phyloP scores from a whole-genome alignment of 805 yeast genomes.

The Metschnikowia chrysomelidarum region DNA sequence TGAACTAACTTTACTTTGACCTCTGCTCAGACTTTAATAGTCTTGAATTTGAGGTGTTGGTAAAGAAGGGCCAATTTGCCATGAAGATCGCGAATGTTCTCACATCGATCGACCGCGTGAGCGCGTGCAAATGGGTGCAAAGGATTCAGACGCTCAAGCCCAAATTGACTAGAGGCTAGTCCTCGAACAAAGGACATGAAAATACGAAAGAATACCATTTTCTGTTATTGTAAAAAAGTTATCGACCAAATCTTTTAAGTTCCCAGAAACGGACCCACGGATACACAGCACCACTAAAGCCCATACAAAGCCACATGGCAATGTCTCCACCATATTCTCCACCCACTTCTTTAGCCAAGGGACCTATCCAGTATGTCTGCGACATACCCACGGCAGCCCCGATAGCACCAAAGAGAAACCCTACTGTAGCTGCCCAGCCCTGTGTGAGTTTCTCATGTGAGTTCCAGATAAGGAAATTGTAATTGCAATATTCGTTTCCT shows the following conservation, averaged over 20 bases:
- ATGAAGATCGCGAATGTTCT: too few species aligned
- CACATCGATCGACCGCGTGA: too few species aligned
- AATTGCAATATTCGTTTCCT: constrained; percentile 8
- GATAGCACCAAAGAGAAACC: constrained; percentile 19
- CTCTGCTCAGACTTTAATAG: too few species aligned
- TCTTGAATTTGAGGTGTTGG: too few species aligned
- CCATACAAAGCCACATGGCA: constrained; percentile 24
- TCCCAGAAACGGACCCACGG: constrained; percentile 18
- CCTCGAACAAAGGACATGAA: too few species aligned
- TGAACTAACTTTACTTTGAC: too few species aligned
- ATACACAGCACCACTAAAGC: constrained; percentile 17
- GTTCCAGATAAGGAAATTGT: constrained; percentile 35
- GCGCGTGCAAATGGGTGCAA: too few species aligned
- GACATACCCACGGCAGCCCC: constrained; percentile 25
- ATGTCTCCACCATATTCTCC: constrained; percentile 20
- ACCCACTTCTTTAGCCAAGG: constrained; percentile 18
- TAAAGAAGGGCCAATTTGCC: too few species aligned
- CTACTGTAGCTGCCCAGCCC: constrained; percentile 17
- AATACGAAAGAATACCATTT: too few species aligned
- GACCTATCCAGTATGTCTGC: constrained; percentile 22
- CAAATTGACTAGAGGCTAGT: too few species aligned
- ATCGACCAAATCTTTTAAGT: constrained; percentile 21
- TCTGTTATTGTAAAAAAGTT: not conserved
- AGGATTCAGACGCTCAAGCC: too few species aligned
- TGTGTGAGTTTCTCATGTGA: constrained; percentile 22